Conservation (phyloP, 306 rosid genomes). For the Citrullus colocynthis region DNA sequence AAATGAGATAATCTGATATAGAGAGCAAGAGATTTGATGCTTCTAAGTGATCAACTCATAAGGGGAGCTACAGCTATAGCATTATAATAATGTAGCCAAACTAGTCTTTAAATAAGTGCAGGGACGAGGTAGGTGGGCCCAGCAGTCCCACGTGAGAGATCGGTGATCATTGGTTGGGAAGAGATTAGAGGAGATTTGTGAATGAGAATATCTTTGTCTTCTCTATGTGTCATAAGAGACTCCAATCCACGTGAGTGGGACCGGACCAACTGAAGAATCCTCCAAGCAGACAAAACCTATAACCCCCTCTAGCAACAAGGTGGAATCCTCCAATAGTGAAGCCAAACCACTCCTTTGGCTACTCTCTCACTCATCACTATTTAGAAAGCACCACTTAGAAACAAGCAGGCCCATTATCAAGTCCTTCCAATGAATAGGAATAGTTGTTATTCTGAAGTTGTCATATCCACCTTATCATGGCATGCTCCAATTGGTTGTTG, state of each 20-base stretch:
- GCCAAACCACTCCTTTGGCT: not conserved
- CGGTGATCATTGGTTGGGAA: slow-evolving; percentile 68
- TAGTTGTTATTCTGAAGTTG: not conserved
- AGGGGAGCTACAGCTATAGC: not conserved
- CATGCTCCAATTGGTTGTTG: not conserved
- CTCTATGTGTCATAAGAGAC: not conserved
- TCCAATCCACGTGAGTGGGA: slow-evolving; percentile 2
- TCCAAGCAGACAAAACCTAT: not conserved
- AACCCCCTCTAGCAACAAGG: not conserved
- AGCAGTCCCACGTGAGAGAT: slow-evolving; percentile 89
- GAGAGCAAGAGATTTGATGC: not conserved
- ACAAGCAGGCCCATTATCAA: not conserved
- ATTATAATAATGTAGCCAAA: not conserved
- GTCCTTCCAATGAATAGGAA: not conserved
- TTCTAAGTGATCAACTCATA: not conserved
- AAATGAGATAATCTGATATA: not conserved
- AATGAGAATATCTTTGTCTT: slow-evolving; percentile 58
- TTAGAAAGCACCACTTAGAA: not conserved
- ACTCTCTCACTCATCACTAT: not conserved
- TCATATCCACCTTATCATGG: not conserved
- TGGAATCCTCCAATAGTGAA: not conserved
- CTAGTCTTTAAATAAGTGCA: not conserved
- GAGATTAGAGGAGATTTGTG: slow-evolving; percentile 78
- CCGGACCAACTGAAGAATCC: not conserved
- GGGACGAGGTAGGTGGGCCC: slow-evolving; percentile 27